Base-by-base conservation (phyloP, 2,329 filamentous ascomycete species). In the Fusarium sp. region DNA sequence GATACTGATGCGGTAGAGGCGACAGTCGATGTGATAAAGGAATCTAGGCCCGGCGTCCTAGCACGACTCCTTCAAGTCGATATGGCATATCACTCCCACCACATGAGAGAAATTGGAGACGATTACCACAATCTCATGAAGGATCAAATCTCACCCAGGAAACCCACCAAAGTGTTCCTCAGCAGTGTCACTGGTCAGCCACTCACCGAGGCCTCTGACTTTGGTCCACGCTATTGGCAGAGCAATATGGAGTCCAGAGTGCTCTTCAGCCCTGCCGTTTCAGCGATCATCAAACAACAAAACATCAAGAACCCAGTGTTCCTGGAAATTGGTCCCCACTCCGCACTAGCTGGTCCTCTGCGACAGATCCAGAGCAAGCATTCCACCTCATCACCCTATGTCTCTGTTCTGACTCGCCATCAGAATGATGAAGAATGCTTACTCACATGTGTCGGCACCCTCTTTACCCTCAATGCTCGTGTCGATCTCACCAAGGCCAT, bases 81-180 rank as follows among this genome's bases (percentile, higher is more conserved):
- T 20, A 57, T 47, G 58, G 51, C 58, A 20, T 60, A 60, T 22
- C 58, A 60, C 15, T 60, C 58, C 3, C 43, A 60, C 9, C 58
- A 60, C 9, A 60, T 60, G 58, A 15, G 12, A 6, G 43, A 57
- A 8, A 47, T 57, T 22, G 58, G 58, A 1, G 12, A 10, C 4
- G 32, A 42, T 15, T 61, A 58, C n/a, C 14, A 30, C 8, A 20
- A 29, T 45, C 42, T 59, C 7, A 46, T 59, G 50, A 7, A 46
- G 18, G 24, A 30, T 9, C 29, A 45, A 7, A 46, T 59, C 20
- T 45, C 30, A 6, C 40, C 50, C 7, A 46, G 24, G 20, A 55
- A 38, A 9, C 50, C 57, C 4, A 24, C 16, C 3, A 59, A 55
- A 20, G 5, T 43, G 8, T 58, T 58, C 7, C 57, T 58, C 22